A percentile compares a stretch with the other conserved stretches of the same genome.
These are phyloP conservation scores for Neurospora sp. DNA, from an alignment of 2,329 filamentous ascomycete species.

Conservation along the genomic window DNA sequence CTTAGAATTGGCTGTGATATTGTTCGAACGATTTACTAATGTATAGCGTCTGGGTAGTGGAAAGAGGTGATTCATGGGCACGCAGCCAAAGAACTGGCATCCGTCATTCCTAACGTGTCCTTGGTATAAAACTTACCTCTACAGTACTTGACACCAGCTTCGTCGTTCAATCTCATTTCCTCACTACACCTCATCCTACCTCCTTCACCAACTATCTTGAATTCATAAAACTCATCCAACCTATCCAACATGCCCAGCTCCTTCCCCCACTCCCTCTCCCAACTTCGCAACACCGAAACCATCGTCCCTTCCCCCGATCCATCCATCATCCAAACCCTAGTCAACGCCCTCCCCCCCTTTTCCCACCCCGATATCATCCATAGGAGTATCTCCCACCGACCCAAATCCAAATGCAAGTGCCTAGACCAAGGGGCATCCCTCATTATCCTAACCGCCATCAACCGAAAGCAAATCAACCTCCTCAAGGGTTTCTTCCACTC, in stretches of 20 bases:
- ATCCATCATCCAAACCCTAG: not conserved
- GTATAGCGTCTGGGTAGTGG: not conserved
- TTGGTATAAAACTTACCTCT: not conserved
- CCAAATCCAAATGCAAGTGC: not conserved
- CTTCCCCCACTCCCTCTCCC: not conserved
- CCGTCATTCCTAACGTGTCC: not conserved
- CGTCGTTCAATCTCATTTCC: not conserved
- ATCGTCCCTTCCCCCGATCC: not conserved
- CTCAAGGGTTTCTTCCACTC: not conserved
- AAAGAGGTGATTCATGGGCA: not conserved
- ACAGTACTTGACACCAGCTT: not conserved
- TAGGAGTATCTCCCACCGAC: no score
- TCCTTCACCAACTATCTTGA: no score
- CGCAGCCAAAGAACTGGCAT: not conserved
- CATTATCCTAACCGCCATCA: slow-evolving; percentile 8
- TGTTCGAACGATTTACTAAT: not conserved
- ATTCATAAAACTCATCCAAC: not conserved
- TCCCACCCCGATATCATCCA: not conserved
- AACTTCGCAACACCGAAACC: not conserved
- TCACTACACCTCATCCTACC: not conserved
- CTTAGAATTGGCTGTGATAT: not conserved
- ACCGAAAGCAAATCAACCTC: slow-evolving; percentile 5
- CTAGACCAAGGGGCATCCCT: slow-evolving; percentile 1
- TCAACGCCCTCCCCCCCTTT: not conserved
- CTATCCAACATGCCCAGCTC: not conserved